phyloP scores from a whole-genome alignment of 108 stramenopile genomes.

The Nitzschia putrida region DNA sequence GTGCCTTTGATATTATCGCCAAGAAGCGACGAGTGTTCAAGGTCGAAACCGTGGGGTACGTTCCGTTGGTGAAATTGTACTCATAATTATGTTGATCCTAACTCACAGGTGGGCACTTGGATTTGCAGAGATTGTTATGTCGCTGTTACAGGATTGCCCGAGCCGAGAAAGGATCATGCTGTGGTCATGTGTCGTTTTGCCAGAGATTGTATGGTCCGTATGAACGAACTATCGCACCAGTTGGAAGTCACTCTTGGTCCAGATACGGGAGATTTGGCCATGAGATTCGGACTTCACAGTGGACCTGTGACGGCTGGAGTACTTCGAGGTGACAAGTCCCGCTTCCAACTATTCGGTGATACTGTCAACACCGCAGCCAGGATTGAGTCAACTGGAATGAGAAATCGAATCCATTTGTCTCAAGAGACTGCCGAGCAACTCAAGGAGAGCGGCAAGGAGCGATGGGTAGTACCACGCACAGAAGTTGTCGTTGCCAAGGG shows the following conservation, averaged over 20 bases:
- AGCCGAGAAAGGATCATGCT: constrained; percentile 53
- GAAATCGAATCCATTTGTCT: constrained; percentile 49
- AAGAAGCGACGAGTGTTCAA: constrained; percentile 51
- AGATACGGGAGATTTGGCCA: constrained; percentile 37
- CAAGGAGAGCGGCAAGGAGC: constrained; percentile 29
- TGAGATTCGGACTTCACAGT: constrained; percentile 58
- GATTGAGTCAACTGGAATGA: constrained; percentile 49
- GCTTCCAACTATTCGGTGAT: constrained; percentile 70
- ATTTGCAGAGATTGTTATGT: constrained; percentile 59
- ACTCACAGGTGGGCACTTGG: constrained; percentile 3
- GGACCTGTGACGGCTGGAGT: constrained; percentile 70
- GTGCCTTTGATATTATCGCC: constrained; percentile 55
- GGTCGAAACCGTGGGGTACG: constrained; percentile 36
- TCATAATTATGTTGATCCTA: background rate
- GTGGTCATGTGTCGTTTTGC: constrained; percentile 51
- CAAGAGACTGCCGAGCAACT: constrained; percentile 51
- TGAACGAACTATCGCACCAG: constrained; percentile 34
- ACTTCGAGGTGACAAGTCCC: constrained; percentile 54
- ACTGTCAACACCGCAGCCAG: constrained; percentile 60
- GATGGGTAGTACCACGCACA: constrained; percentile 45
- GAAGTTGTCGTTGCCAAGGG: constrained; percentile 51
- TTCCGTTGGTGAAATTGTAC: background rate
- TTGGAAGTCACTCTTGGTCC: constrained; percentile 33
- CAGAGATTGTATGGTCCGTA: constrained; percentile 35
- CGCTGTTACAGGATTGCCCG: constrained; percentile 56